Conservation (phyloP, 441 rosid species). For the Raphanus hybrid region DNA sequence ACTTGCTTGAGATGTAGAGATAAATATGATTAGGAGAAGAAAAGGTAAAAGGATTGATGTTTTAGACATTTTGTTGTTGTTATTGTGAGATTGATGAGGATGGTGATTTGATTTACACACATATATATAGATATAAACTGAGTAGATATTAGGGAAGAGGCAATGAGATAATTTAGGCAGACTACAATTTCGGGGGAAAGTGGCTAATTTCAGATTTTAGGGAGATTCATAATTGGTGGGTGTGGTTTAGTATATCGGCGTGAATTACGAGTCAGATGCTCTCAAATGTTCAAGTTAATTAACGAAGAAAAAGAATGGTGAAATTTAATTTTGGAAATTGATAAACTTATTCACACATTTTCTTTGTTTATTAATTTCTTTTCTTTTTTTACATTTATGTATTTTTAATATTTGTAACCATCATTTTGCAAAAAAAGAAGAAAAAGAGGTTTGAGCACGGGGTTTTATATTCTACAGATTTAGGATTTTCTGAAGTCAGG, state of each 20-base stretch:
- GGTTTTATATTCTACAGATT: not conserved
- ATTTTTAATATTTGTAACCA: not conserved
- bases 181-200: conserved; percentile 25
- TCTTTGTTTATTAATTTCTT: not conserved
- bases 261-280: not conserved
- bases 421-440: not conserved
- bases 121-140: conserved; percentile 4
- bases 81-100: conserved; percentile 17
- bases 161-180: conserved; percentile 30
- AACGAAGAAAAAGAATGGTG: not conserved
- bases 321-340: not conserved
- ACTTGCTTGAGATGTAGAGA: conserved; percentile 39
- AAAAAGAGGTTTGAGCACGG: not conserved
- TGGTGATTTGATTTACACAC: not conserved
- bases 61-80: conserved; percentile 28
- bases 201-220: conserved; percentile 15
- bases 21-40: conserved; percentile 25
- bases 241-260: not conserved
- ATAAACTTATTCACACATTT: not conserved
- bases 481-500: not conserved
- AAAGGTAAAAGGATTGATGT: conserved; percentile 15
- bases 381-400: not conserved
- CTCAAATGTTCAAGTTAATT: not conserved
- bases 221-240: not conserved
- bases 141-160: conserved; percentile 5